Evolutionary conservation across 257 asterid genomes (phyloP).

Genomic region (Verbena officinalis): DNA sequence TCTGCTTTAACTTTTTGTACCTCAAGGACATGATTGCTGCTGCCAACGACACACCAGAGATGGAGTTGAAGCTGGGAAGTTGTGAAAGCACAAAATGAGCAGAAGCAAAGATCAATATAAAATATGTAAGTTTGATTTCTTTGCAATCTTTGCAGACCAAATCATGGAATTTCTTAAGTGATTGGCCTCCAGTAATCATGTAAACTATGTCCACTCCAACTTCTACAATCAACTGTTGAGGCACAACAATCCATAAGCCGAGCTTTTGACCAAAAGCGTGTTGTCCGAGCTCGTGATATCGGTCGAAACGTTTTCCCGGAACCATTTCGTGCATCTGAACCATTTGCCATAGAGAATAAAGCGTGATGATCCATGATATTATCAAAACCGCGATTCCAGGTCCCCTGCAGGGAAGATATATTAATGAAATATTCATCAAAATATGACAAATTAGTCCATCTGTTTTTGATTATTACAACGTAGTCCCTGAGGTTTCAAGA

Average conservation of each 20-base stretch:
- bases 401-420: conserved; percentile 41
- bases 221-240: conserved; percentile 44
- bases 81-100: conserved; percentile 45
- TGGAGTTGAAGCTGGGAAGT: conserved; percentile 45
- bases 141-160: conserved; percentile 37
- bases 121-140: conserved; percentile 24
- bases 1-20: too few relatives aligned
- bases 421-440: too few relatives aligned
- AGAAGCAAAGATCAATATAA: conserved; percentile 48
- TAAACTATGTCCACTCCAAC: conserved; percentile 52
- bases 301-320: conserved; percentile 54
- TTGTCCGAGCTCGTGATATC: conserved; percentile 64
- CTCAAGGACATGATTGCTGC: conserved; percentile 45
- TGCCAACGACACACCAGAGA: conserved; percentile 42
- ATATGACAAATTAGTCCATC: too few relatives aligned
- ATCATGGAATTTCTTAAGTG: conserved; percentile 41
- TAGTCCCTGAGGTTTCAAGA: too few relatives aligned
- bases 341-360: conserved; percentile 60
- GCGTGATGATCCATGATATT: conserved; percentile 48
- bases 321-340: conserved; percentile 59
- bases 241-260: conserved; percentile 58
- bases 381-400: conserved; percentile 43
- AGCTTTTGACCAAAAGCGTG: conserved; percentile 56
- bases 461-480: too few relatives aligned
- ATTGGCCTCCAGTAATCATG: conserved; percentile 58